Base-by-base conservation (phyloP, 108 stramenopile genomes). In the Cyclotella distinguenda region DNA sequence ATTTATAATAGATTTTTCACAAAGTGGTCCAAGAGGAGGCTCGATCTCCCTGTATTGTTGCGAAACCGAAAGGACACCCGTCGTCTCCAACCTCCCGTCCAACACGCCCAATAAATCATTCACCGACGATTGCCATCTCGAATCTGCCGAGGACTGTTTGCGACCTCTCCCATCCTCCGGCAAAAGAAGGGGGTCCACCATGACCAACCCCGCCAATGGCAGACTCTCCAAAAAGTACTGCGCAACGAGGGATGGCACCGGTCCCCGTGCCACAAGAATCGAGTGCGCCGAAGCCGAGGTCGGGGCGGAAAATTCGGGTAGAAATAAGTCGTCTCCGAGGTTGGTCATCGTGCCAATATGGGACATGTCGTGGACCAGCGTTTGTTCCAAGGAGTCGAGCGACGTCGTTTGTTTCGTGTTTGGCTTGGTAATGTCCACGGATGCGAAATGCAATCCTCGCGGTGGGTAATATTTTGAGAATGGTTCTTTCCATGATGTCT, bases 181-280 rank as follows among this genome's bases (percentile, higher is more conserved):
- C 15, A 78, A 53, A 47, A 78, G 13, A 5, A 78, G 39, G 18
- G 77, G 71, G 62, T 78, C 77, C 0, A 78, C 45, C 60, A 78
- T 38, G 10, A 78, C 72, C 43, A 78, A 55, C n/a, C 77, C 77
- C 3, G 77, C 71, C 32, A 78, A 55, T 3, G 77, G 71, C 36
- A 60, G n/a, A 49, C 77, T 78, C 47, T 78, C 77, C 43, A 78
- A 55, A 47, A 60, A 78, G 27, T 78, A 78, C 42, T 78, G 77
- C 3, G 77, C 71, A 33, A 67, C 52, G 25, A 78, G 71, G 13
- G 47, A 73, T 46, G 50, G 77, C 15, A 78, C 40, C n/a, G 77
- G 77, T 22, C 77, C 77, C 1, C 72, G 57, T 21, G 77, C 66
- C 0, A 78, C 34, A 10, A 73, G 34, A 47, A 73, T 40, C 11